phyloP scores from a whole-genome alignment of 345 rosid genomes.

The Crucihimalaya himalaica region DNA sequence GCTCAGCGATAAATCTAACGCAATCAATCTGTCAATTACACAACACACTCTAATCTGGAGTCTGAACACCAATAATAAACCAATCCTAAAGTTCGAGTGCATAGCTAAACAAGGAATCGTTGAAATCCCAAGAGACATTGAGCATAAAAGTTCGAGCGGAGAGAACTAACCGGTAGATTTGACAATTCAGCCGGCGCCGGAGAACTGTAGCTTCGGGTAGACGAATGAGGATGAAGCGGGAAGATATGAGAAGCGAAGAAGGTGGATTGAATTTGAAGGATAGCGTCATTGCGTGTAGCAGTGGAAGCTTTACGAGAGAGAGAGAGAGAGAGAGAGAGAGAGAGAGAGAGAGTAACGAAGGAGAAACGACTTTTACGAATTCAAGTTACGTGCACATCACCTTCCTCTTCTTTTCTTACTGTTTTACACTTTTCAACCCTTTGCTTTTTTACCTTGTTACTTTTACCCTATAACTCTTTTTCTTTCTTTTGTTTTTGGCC shows the following conservation, averaged over 20 bases:
- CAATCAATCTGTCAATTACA: slow-evolving; percentile 1
- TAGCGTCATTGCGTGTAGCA: slow-evolving; percentile 26
- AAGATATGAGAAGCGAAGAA: slow-evolving; percentile 32
- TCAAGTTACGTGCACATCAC: slow-evolving; percentile 32
- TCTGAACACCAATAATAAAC: neutral
- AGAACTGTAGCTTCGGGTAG: slow-evolving; percentile 5
- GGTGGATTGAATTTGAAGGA: slow-evolving; percentile 24
- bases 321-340: neutral
- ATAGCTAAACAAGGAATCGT: neutral
- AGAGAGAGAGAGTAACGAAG: neutral
- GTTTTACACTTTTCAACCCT: neutral
- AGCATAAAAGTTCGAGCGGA: neutral
- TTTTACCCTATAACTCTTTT: neutral
- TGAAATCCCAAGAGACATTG: neutral
- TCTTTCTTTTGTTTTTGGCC: neutral
- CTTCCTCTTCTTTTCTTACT: slow-evolving; percentile 3
- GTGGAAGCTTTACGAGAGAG: neutral
- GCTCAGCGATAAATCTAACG: neutral
- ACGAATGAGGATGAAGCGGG: slow-evolving; percentile 36
- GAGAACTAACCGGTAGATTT: slow-evolving; percentile 6
- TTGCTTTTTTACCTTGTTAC: neutral
- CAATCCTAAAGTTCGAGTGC: neutral
- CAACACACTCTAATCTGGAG: neutral
- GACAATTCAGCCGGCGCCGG: slow-evolving; percentile 4
- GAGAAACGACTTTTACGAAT: slow-evolving; percentile 15